Conservation (phyloP, 108 stramenopile species). For the Fragilariopsis cylindrus region DNA sequence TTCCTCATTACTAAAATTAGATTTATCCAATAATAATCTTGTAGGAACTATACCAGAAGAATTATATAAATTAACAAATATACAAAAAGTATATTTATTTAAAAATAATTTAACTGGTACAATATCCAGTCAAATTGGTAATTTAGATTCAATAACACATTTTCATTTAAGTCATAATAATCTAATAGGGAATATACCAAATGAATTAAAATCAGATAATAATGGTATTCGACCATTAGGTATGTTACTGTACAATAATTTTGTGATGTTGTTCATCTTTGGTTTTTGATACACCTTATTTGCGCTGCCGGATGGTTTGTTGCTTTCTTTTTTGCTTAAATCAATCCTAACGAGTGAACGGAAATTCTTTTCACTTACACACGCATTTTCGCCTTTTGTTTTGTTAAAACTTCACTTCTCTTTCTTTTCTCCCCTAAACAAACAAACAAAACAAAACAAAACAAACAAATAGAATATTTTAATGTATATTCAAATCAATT, state of each 20-base stretch:
- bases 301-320: too few species aligned
- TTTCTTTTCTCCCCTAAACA: too few species aligned
- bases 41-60: conserved; percentile 21
- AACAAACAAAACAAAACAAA: too few species aligned
- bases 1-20: conserved; percentile 12
- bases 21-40: conserved; percentile 25
- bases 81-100: conserved; percentile 22
- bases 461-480: conserved; percentile 27
- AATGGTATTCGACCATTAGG: conserved; percentile 11
- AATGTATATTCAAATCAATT: conserved; percentile 38
- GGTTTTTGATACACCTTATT: too few species aligned
- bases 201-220: conserved; percentile 10
- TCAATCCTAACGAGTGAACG: too few species aligned
- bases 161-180: conserved; percentile 27
- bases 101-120: conserved; percentile 31
- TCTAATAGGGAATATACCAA: conserved; percentile 28
- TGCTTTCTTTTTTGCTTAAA: too few species aligned
- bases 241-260: conserved; percentile 19
- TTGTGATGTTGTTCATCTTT: not conserved
- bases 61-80: conserved; percentile 11
- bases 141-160: conserved; percentile 19
- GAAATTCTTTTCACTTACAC: too few species aligned
- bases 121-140: conserved; percentile 18
- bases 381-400: too few species aligned
- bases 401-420: too few species aligned